phyloP scores from a whole-genome alignment of 805 yeast genomes.

The Kluyveromyces lactis region DNA sequence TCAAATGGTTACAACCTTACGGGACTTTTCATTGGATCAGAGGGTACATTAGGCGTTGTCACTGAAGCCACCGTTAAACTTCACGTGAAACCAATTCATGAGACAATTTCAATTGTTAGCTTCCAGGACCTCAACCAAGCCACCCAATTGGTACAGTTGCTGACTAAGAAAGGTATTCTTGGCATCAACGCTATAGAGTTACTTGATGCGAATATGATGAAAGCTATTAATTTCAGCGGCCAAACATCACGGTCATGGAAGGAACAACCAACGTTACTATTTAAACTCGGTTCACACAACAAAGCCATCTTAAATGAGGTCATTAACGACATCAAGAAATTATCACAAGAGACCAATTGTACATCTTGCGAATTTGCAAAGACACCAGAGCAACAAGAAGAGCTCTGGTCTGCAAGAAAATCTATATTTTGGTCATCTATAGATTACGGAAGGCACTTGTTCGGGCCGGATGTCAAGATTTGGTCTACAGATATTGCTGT shows the following conservation, averaged over 20 bases:
- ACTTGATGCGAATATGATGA: slow-evolving; percentile 64
- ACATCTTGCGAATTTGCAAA: slow-evolving; percentile 53
- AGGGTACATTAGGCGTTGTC: slow-evolving; percentile 69
- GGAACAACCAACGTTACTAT: slow-evolving; percentile 66
- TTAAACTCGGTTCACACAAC: slow-evolving; percentile 64
- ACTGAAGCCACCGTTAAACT: slow-evolving; percentile 63
- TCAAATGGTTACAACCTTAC: slow-evolving; percentile 78
- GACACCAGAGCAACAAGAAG: slow-evolving; percentile 56
- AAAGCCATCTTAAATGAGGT: slow-evolving; percentile 41
- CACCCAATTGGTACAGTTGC: slow-evolving; percentile 54
- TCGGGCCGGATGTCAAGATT: slow-evolving; percentile 50
- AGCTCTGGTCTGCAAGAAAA: slow-evolving; percentile 76
- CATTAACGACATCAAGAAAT: slow-evolving; percentile 36
- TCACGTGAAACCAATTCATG: slow-evolving; percentile 51
- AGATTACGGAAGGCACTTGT: slow-evolving; percentile 46
- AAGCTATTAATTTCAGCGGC: slow-evolving; percentile 57
- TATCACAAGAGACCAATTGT: slow-evolving; percentile 40
- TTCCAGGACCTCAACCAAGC: slow-evolving; percentile 61
- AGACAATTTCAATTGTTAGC: slow-evolving; percentile 66
- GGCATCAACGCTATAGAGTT: slow-evolving; percentile 74
- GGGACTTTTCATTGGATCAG: slow-evolving; percentile 70
- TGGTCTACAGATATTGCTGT: slow-evolving; percentile 94
- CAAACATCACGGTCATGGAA: slow-evolving; percentile 46
- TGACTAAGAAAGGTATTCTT: slow-evolving; percentile 61
- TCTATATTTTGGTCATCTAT: slow-evolving; percentile 66